Conservation (phyloP, 73 alveolate genomes). For the Tetrahymena malaccensis region DNA sequence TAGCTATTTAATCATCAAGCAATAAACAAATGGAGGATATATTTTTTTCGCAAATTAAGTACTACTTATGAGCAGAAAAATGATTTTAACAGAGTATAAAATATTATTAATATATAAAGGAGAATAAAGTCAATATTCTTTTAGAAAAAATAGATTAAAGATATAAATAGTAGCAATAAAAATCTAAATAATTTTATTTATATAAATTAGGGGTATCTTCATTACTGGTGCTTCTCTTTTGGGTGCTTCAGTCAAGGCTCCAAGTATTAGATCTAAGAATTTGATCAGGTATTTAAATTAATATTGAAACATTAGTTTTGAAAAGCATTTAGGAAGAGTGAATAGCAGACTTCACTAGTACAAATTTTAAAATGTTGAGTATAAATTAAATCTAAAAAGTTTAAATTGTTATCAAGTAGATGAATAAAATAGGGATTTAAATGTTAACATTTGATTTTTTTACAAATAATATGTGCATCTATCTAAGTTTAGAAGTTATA, state of each 20-base stretch:
- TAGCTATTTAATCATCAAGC: neutral
- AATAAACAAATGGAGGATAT: neutral
- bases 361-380: neutral
- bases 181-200: neutral
- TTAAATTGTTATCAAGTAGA: no score
- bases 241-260: slow-evolving; percentile 97
- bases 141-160: neutral
- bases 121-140: neutral
- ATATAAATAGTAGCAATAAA: neutral
- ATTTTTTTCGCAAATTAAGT: neutral
- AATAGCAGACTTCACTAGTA: neutral
- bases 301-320: no score
- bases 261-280: slow-evolving; percentile 94
- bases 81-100: no score
- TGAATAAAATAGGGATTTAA: neutral
- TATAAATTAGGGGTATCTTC: slow-evolving; percentile 90
- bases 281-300: slow-evolving; percentile 55
- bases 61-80: neutral
- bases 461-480: no score
- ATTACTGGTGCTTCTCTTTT: slow-evolving; percentile 94
- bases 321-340: neutral
- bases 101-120: neutral
- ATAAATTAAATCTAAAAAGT: no score
- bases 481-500: no score
- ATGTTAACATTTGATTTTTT: no score